Base-by-base conservation (phyloP, 78 protist species). In the Creolimax fragrantissima region DNA sequence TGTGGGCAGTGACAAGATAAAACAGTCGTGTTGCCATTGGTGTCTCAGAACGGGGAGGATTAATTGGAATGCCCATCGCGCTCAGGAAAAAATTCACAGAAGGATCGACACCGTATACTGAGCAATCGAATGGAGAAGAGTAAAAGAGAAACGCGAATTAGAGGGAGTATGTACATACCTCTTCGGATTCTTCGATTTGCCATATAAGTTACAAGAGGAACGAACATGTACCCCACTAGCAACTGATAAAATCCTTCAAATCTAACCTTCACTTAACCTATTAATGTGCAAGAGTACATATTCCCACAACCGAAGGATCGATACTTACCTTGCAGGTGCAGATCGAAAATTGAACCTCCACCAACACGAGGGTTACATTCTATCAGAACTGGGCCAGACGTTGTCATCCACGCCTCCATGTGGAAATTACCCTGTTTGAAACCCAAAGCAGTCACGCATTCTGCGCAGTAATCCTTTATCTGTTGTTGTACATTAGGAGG, bases 321-420 rank as follows among this genome's bases (percentile, higher is more conserved):
- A 24, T 32, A 58, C 88, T n/a, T 84, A 84, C 88, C 41, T 6
- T 88, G 45, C 67, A 36, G n/a, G 67, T 88, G 47, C 37, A 88
- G 44, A 24, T 35, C 44, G 90, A 7, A n/a, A 24, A n/a, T 88
- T 6, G 81, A 7, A 35, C 43, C 90, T 6, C 90, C 90, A 36
- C 90, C 90, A n/a, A 88, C 44, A 35, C 90, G 47, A n/a, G 90
- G 90, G 66, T 88, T 88, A 24, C 11, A 7, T 36, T 88, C 90
- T 35, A 88, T 88, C 32, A 88, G 67, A 17, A 88, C 45, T n/a
- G 90, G 90, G 81, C 35, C 42, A 5, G 5, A 6, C 6, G 2
- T 35, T 83, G 86, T 83, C 86, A 24, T 83, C 7, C 35, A 24
- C 37, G 86, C 86, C 67, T 88, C 90, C 37, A 88, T n/a, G 67